Evolutionary conservation across 2,329 filamentous ascomycete species (phyloP), one percentile per base, ranked within the genome.

Genomic region (Whalleya microplaca): DNA sequence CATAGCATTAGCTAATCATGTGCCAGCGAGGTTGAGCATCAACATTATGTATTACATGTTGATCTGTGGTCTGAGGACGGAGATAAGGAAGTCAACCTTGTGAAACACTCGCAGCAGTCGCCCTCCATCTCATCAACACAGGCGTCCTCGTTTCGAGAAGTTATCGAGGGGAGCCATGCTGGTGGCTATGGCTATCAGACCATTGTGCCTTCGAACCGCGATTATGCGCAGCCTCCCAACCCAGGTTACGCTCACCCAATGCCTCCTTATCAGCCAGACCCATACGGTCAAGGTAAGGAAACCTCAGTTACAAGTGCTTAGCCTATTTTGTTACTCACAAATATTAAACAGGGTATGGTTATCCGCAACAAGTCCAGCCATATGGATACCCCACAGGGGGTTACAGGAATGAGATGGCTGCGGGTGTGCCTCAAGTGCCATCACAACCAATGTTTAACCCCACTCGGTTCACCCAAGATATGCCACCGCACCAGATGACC

Each of bases 111-210:
- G 1, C 86, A 85, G 58, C 85, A 84, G 21, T 82, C 81, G 2
- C 91, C 91, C 1, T 92, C 90, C 14, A 96, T 96, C 66, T 91
- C 88, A 2, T 89, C 90, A 3, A 91, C 91, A 8, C 90, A 89
- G 8, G 88, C 89, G 3, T 90, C 89, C 6, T 91, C 91, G 1
- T 96, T 91, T 69, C 62, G 69, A 18, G 70, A 71, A 46, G 64
- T 71, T 52, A 65, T 69, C 23, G 67, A 70, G 41, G 66, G 67
- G 12, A 67, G 61, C 29, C 64, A 67, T 44, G 48, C 58, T 27
- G 57, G 56, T 32, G 63, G 62, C 18, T 70, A 68, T 46, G 66
- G 64, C 27, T 71, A 68, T 43, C 67, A 68, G 41, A 64, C 66
- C 46, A 70, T 71, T 41, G 66, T 71, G 27, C 67, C 67, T 1